Conservation (phyloP, 495 filamentous ascomycete species). For the Penicillium odoratum region DNA sequence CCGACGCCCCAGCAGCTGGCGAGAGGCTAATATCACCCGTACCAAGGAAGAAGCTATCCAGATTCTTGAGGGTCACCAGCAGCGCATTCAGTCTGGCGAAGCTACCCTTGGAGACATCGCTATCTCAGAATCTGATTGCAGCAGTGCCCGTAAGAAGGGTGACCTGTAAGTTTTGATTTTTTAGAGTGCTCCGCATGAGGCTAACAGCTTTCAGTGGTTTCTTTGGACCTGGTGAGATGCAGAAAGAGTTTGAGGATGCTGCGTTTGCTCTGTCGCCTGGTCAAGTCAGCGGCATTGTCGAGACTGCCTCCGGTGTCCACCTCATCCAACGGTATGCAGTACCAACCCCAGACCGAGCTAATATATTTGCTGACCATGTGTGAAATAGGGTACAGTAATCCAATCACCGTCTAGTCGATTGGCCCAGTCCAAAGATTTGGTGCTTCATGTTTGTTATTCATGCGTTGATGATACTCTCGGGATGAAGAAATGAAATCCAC, state of each 20-base stretch:
- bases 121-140: slow-evolving; percentile 87
- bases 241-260: slow-evolving; percentile 97
- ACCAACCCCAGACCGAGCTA: not conserved
- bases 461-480: not conserved
- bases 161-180: slow-evolving; percentile 64
- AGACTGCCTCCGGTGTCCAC: slow-evolving; percentile 93
- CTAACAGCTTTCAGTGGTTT: slow-evolving; percentile 63
- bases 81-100: slow-evolving; percentile 67
- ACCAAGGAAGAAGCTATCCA: slow-evolving; percentile 80
- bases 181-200: not conserved
- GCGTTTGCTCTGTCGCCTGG: slow-evolving; percentile 83
- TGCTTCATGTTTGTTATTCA: not conserved
- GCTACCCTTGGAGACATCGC: slow-evolving; percentile 76
- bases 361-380: slow-evolving; percentile 11
- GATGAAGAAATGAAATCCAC: not conserved
- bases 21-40: slow-evolving; percentile 82
- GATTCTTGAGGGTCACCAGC: slow-evolving; percentile 72
- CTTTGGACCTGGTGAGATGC: slow-evolving; percentile 93
- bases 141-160: slow-evolving; percentile 87
- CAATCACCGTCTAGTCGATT: not conserved
- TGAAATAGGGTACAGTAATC: slow-evolving; percentile 36
- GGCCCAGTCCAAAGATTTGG: not conserved
- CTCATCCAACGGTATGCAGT: slow-evolving; percentile 83
- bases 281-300: slow-evolving; percentile 80
- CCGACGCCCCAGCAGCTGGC: slow-evolving; percentile 87